Conservation (phyloP, 768 basidiomycete genomes). For the Trametes maxima region DNA sequence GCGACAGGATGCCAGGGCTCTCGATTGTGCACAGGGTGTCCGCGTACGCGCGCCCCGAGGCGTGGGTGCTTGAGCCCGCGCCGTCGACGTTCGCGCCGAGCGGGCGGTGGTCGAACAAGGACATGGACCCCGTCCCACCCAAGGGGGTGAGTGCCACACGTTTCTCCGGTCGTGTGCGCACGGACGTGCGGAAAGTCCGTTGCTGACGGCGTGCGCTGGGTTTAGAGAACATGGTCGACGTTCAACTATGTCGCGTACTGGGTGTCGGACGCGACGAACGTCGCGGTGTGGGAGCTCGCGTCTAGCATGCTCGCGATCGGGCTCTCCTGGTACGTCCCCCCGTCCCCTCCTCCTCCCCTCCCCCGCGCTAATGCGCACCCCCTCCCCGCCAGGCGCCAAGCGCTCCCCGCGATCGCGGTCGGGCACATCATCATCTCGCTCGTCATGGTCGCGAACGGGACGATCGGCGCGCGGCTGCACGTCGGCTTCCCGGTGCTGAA, state of each 20-base stretch:
- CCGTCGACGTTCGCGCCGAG: slow-evolving; percentile 58
- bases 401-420: slow-evolving; percentile 67
- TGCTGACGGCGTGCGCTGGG: background rate
- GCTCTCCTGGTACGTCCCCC: slow-evolving; percentile 57
- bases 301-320: slow-evolving; percentile 77
- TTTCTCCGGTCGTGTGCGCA: background rate
- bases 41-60: slow-evolving; percentile 38
- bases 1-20: background rate
- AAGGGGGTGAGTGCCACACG: slow-evolving; percentile 28
- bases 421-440: slow-evolving; percentile 73
- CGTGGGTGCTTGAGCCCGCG: slow-evolving; percentile 55
- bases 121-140: slow-evolving; percentile 75
- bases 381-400: slow-evolving; percentile 53
- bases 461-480: slow-evolving; percentile 75
- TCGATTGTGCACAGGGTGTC: slow-evolving; percentile 21
- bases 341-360: no score
- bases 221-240: slow-evolving; percentile 63
- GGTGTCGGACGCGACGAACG: slow-evolving; percentile 39
- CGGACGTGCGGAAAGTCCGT: background rate
- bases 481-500: slow-evolving; percentile 79
- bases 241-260: slow-evolving; percentile 69
- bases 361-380: background rate
- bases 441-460: slow-evolving; percentile 78
- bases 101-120: slow-evolving; percentile 67
- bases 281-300: slow-evolving; percentile 55